Evolutionary conservation across 1,284 basidiomycete genomes (phyloP).

Genomic region (Irpex sp.): DNA sequence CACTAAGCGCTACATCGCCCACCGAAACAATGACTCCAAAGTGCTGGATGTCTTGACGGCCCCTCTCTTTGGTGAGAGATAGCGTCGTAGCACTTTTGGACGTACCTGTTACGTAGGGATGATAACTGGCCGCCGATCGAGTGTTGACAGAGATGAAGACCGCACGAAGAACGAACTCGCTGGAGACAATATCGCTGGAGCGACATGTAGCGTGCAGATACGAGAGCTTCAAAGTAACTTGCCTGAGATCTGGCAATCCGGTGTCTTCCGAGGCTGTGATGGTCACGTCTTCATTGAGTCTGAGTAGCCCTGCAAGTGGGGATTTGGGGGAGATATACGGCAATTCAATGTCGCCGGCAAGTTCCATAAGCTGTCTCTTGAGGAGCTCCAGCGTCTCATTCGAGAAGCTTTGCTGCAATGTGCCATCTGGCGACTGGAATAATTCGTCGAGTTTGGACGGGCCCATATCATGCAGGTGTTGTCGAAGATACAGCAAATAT

Average conservation of each 20-base stretch:
- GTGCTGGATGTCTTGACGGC: slow-evolving; percentile 31
- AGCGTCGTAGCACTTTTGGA: slow-evolving; percentile 19
- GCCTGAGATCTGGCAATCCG: not conserved
- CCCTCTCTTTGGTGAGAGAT: slow-evolving; percentile 16
- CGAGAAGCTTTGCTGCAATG: slow-evolving; percentile 14
- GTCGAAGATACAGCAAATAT: slow-evolving; percentile 70
- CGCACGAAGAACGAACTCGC: slow-evolving; percentile 19
- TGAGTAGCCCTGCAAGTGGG: not conserved
- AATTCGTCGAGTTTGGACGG: slow-evolving; percentile 23
- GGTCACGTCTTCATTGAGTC: not conserved
- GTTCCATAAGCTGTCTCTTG: slow-evolving; percentile 13
- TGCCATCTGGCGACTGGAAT: slow-evolving; percentile 7
- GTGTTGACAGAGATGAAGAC: slow-evolving; percentile 14
- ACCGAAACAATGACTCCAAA: slow-evolving; percentile 36
- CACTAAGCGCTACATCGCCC: slow-evolving; percentile 41
- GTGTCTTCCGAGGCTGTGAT: not conserved
- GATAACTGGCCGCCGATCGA: slow-evolving; percentile 18
- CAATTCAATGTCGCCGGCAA: slow-evolving; percentile 4
- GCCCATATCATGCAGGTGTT: slow-evolving; percentile 39
- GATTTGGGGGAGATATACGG: not conserved
- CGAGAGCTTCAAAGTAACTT: slow-evolving; percentile 1
- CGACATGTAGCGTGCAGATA: slow-evolving; percentile 4
- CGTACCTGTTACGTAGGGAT: slow-evolving; percentile 11
- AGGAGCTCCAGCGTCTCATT: slow-evolving; percentile 23
- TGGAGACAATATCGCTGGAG: slow-evolving; percentile 2